Conservation (phyloP, 768 basidiomycete species). For the Cystofilobasidium bisporidii region DNA sequence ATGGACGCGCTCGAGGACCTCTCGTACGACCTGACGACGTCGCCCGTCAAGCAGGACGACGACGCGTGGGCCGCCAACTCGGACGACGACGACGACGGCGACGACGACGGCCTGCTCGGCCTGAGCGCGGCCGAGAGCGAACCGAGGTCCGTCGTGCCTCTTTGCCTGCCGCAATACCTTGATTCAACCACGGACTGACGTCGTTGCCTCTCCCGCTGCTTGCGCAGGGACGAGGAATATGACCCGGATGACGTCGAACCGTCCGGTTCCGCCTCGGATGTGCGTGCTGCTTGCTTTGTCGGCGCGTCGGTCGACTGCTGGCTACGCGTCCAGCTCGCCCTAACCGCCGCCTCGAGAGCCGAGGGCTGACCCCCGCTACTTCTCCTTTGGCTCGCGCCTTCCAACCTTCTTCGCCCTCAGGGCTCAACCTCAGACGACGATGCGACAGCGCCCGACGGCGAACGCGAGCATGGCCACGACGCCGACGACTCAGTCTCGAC, state of each 20-base stretch:
- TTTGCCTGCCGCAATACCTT: too few species aligned
- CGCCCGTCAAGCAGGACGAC: neutral
- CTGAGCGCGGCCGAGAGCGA: slow-evolving; percentile 4
- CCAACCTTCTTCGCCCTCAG: neutral
- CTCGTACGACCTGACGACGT: slow-evolving; percentile 1
- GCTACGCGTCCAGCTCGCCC: neutral
- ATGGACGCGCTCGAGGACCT: slow-evolving; percentile 21
- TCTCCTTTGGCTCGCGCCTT: neutral
- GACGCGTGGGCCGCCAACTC: neutral
- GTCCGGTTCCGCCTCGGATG: neutral
- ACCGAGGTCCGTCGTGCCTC: neutral
- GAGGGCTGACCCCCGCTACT: too few species aligned
- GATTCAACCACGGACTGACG: too few species aligned
- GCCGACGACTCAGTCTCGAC: slow-evolving; percentile 20
- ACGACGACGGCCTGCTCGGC: neutral
- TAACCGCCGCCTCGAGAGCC: neutral
- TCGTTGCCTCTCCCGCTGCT: too few species aligned
- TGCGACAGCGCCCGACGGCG: neutral
- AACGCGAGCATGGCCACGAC: slow-evolving; percentile 23
- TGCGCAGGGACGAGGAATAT: neutral
- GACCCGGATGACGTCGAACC: neutral
- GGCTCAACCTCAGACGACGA: neutral
- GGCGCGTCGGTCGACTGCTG: too few species aligned
- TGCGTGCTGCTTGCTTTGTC: neutral
- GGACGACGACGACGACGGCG: slow-evolving; percentile 4